phyloP scores from a whole-genome alignment of 345 rosid genomes.

The Sisymbrium altissimum region DNA sequence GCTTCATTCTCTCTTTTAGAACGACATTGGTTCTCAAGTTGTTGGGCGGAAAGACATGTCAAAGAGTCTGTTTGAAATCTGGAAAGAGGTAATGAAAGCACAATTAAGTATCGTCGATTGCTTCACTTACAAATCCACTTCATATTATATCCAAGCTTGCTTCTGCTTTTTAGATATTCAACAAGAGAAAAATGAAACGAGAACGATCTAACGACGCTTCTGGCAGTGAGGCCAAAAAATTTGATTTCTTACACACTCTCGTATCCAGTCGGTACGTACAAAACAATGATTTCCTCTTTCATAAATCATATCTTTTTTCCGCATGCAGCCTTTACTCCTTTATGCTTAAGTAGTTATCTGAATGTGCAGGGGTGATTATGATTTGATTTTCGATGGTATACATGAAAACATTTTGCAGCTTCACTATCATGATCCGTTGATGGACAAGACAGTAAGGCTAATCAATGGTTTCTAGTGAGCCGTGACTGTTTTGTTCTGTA shows the following conservation, averaged over 20 bases:
- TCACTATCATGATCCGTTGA: slow-evolving; percentile 87
- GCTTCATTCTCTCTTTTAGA: slow-evolving; percentile 41
- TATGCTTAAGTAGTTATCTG: slow-evolving; percentile 29
- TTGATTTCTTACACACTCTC: slow-evolving; percentile 60
- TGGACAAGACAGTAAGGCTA: slow-evolving; percentile 82
- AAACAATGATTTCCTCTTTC: background rate
- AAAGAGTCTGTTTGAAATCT: slow-evolving; percentile 78
- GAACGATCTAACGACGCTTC: slow-evolving; percentile 36
- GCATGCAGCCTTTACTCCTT: background rate
- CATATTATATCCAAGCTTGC: slow-evolving; percentile 4
- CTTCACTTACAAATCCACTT: background rate
- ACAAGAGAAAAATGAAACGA: slow-evolving; percentile 59
- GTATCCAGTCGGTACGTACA: slow-evolving; percentile 63
- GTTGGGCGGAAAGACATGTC: slow-evolving; percentile 90
- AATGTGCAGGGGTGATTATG: slow-evolving; percentile 85
- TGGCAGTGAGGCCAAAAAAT: slow-evolving; percentile 44
- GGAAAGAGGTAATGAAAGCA: slow-evolving; percentile 75
- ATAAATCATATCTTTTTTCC: no score
- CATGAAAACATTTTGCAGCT: slow-evolving; percentile 87
- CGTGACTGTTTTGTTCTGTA: slow-evolving; percentile 15
- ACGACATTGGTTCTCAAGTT: slow-evolving; percentile 82
- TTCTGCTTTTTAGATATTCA: slow-evolving; percentile 60
- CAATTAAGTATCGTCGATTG: background rate
- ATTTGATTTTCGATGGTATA: slow-evolving; percentile 76
- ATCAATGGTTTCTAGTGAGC: slow-evolving; percentile 12